Percentiles rank a stretch among this genome's conserved stretches.
phyloP scores from a whole-genome alignment of 352 stramenopile species.

The Pythium dissotocum region DNA sequence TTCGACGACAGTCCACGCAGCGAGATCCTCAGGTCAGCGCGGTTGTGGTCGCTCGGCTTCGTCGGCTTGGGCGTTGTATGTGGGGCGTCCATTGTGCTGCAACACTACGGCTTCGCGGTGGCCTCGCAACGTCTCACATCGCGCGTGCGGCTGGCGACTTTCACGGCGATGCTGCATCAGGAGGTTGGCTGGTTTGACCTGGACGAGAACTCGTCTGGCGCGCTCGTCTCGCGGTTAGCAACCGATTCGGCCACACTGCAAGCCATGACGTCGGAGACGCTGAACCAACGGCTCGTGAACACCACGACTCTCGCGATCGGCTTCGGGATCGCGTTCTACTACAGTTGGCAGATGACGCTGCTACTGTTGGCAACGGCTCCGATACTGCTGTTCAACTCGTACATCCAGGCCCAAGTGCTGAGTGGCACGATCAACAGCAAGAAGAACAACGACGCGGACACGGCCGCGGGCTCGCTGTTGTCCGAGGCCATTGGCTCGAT shows the following conservation, averaged over 20 bases:
- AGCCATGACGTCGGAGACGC: slow-evolving; percentile 63
- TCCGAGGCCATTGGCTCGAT: slow-evolving; percentile 51
- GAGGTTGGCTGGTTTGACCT: slow-evolving; percentile 79
- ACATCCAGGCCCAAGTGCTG: too few species aligned
- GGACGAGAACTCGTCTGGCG: slow-evolving; percentile 58
- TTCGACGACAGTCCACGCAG: too few species aligned
- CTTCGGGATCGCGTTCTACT: slow-evolving; percentile 51
- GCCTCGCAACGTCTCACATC: slow-evolving; percentile 46
- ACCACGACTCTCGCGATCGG: slow-evolving; percentile 52
- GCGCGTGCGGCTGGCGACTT: slow-evolving; percentile 46
- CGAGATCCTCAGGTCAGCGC: slow-evolving; percentile 34
- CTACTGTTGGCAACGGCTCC: slow-evolving; percentile 26
- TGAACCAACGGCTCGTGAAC: slow-evolving; percentile 62
- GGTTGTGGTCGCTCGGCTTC: slow-evolving; percentile 38
- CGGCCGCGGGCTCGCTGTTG: slow-evolving; percentile 36
- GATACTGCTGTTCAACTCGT: too few species aligned
- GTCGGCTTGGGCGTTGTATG: slow-evolving; percentile 42
- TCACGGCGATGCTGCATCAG: slow-evolving; percentile 64
- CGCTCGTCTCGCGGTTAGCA: slow-evolving; percentile 59
- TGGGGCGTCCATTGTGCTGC: slow-evolving; percentile 36
- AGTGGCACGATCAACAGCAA: slow-evolving; percentile 40
- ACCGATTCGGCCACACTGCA: slow-evolving; percentile 78
- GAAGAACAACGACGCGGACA: slow-evolving; percentile 44
- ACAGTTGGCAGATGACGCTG: slow-evolving; percentile 55
- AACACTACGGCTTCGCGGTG: slow-evolving; percentile 58